Base-by-base conservation (phyloP, 2,329 filamentous ascomycete species). In the Rhynchosporium graminicola region DNA sequence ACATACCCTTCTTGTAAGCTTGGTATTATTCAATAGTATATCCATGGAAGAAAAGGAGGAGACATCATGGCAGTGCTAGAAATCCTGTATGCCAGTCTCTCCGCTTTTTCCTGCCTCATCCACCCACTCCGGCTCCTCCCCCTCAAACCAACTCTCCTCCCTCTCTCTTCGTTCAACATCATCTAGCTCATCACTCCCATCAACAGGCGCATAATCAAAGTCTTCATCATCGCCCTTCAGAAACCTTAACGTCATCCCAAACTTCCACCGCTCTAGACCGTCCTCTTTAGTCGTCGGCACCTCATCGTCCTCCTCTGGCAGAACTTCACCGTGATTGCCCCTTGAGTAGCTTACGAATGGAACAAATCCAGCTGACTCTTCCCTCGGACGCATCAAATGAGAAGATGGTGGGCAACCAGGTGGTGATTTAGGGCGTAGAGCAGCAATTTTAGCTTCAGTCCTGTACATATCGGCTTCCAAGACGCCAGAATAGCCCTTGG, bases 11-110 rank as follows among this genome's bases (percentile, higher is more conserved):
- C 20, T 20, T 20, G 20, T 20, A 20, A 20, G 20, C 20, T 20
- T 20, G 20, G 20, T 20, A 20, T 20, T 20, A 20, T 20, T 20
- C 20, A 20, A 20, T 20, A 20, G 20, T 20, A 20, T 20, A 20
- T 20, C 20, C 20, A 20, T 20, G 20, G 20, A 20, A 20, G 20
- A 20, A 20, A 20, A 20, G 20, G 20, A 20, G 20, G 20, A 20
- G 20, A 20, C 13, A 46, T 46, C 43, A 46, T 20, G n/a, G 43
- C 4, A 12, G 10, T 3, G 6, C 70, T 61, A 75, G 61, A 73
- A 75, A 62, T 75, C 73, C 59, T 74, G 73, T 51, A 75, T 68
- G 4, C 73, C 73, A 38, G 73, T 75, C 62, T 75, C 73, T 36
- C 73, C 72, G 46, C 67, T 64, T 36, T 57, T 63, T 28, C 43